These are phyloP conservation scores for Cercophora samala DNA, from an alignment of 495 filamentous ascomycete species.

Conservation along the genomic window DNA sequence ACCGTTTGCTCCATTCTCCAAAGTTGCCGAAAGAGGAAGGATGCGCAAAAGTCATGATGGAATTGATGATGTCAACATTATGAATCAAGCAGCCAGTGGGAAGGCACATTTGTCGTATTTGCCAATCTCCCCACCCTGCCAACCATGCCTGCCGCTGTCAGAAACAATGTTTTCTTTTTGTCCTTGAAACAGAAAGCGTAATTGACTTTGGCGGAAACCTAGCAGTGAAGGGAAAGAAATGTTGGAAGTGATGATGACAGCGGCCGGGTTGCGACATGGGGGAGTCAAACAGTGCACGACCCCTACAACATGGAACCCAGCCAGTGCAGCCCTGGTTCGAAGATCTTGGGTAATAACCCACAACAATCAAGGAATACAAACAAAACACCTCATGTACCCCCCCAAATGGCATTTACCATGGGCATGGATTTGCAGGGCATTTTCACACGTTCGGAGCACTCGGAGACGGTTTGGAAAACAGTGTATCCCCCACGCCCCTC, in stretches of 20 bases:
- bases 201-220: not conserved
- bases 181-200: not conserved
- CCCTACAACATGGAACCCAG: too few relatives aligned
- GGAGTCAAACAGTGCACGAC: not conserved
- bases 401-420: too few relatives aligned
- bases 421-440: too few relatives aligned
- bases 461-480: too few relatives aligned
- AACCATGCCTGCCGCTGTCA: not conserved
- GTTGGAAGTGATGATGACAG: not conserved
- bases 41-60: not conserved
- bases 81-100: not conserved
- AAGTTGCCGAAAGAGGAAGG: not conserved
- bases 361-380: too few relatives aligned
- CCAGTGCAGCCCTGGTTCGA: too few relatives aligned
- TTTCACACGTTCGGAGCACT: too few relatives aligned
- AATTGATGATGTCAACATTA: constrained; percentile 1
- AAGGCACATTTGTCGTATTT: not conserved
- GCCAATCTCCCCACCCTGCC: not conserved
- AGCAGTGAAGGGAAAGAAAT: not conserved
- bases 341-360: too few relatives aligned
- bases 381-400: too few relatives aligned
- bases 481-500: too few relatives aligned
- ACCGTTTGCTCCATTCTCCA: not conserved
- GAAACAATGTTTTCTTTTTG: not conserved
- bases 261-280: not conserved